These are phyloP conservation scores for Solanum habrochaites DNA, from an alignment of 257 asterid genomes.

Conservation along the genomic window DNA sequence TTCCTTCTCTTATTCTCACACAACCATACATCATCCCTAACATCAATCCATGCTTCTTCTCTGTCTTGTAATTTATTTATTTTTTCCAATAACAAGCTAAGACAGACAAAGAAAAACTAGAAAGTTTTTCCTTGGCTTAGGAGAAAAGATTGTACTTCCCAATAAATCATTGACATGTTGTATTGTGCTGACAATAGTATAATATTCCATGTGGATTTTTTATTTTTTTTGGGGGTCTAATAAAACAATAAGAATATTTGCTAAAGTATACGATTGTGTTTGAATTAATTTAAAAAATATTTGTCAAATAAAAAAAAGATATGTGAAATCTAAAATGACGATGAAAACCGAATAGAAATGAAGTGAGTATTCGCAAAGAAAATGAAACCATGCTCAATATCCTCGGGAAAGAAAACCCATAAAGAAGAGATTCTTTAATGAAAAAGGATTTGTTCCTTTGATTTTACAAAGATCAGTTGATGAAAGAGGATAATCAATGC, in stretches of 20 bases:
- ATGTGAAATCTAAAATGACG: too few relatives aligned
- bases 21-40: not conserved
- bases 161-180: not conserved
- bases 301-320: too few relatives aligned
- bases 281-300: too few relatives aligned
- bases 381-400: not conserved
- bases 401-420: conserved; percentile 4
- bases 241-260: too few relatives aligned
- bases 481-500: conserved; percentile 1
- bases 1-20: not conserved
- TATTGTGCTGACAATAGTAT: too few relatives aligned
- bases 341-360: too few relatives aligned
- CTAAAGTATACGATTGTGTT: too few relatives aligned
- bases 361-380: not conserved
- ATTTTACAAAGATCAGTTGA: conserved; percentile 5
- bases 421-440: not conserved
- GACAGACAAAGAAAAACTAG: not conserved
- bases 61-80: not conserved
- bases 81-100: not conserved
- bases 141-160: not conserved
- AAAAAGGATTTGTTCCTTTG: not conserved
- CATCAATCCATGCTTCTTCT: not conserved
- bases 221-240: too few relatives aligned
- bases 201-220: too few relatives aligned
- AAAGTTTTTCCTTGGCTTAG: not conserved